Conservation (phyloP, 805 yeast genomes). For the Hanseniaspora pseudoguilliermondii region DNA sequence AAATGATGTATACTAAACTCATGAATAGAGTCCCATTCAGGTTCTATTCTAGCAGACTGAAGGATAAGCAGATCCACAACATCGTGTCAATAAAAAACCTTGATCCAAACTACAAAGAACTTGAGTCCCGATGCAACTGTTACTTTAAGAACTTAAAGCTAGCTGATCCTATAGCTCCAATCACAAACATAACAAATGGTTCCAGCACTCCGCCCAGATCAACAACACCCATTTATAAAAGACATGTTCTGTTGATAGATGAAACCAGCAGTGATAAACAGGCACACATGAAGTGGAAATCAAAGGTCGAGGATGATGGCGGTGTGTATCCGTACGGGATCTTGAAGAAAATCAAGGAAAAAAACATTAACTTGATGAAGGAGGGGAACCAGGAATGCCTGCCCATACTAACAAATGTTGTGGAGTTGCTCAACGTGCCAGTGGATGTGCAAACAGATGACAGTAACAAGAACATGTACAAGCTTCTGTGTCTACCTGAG, state of each 20-base stretch:
- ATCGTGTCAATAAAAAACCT: not conserved
- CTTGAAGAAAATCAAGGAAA: slow-evolving; percentile 16
- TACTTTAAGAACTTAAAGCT: slow-evolving; percentile 15
- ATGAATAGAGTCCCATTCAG: not conserved
- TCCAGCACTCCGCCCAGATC: not conserved
- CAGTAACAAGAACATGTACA: slow-evolving; percentile 17
- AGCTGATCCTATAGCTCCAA: slow-evolving; percentile 14
- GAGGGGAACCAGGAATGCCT: slow-evolving; percentile 17
- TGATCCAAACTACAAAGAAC: not conserved
- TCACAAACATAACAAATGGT: slow-evolving; percentile 14
- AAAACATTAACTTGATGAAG: slow-evolving; percentile 14
- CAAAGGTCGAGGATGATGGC: slow-evolving; percentile 18
- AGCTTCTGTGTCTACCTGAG: slow-evolving; percentile 19
- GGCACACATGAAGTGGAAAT: slow-evolving; percentile 19
- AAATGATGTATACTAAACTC: too few relatives aligned
- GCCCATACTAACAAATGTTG: not conserved
- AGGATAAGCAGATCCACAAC: not conserved
- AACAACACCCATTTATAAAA: slow-evolving; percentile 18
- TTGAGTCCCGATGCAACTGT: slow-evolving; percentile 16
- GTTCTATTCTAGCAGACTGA: not conserved
- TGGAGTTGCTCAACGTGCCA: not conserved
- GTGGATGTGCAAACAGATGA: not conserved
- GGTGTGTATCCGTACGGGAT: slow-evolving; percentile 19
- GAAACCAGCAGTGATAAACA: slow-evolving; percentile 7
- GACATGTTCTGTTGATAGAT: slow-evolving; percentile 20